phyloP scores from a whole-genome alignment of 768 basidiomycete genomes.

The Daedaleopsis nitida region DNA sequence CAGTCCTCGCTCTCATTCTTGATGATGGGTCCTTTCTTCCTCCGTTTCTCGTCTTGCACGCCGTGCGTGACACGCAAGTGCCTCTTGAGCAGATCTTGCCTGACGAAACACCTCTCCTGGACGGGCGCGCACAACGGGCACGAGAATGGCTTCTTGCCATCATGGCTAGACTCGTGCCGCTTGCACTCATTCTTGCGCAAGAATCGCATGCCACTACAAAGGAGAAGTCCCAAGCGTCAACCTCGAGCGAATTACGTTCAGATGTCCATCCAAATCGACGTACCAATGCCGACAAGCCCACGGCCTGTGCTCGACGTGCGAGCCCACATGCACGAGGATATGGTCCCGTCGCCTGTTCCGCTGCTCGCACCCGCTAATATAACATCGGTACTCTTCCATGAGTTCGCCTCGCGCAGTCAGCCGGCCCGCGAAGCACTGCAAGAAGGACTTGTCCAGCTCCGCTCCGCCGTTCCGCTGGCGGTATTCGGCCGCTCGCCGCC shows the following conservation, averaged over 20 bases:
- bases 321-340: conserved; percentile 72
- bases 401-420: conserved; percentile 59
- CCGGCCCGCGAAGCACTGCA: conserved; percentile 68
- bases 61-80: conserved; percentile 63
- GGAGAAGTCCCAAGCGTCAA: background rate
- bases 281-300: conserved; percentile 69
- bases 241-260: background rate
- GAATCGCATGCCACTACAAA: conserved; percentile 57
- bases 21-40: conserved; percentile 31
- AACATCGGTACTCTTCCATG: conserved; percentile 65
- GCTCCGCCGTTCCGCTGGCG: conserved; percentile 52
- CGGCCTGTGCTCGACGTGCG: conserved; percentile 69
- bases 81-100: conserved; percentile 68
- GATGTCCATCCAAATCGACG: conserved; percentile 25
- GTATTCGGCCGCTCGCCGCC: conserved; percentile 56
- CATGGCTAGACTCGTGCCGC: conserved; percentile 70
- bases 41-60: conserved; percentile 31
- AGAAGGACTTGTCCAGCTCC: conserved; percentile 67
- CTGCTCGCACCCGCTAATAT: conserved; percentile 65
- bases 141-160: conserved; percentile 55
- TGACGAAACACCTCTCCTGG: conserved; percentile 55
- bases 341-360: conserved; percentile 74
- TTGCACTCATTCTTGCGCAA: conserved; percentile 79
- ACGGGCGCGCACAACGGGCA: conserved; percentile 53
- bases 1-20: conserved; percentile 16